Evolutionary conservation across 306 rosid species (phyloP).

Genomic region (Pyrus pyrifolia): DNA sequence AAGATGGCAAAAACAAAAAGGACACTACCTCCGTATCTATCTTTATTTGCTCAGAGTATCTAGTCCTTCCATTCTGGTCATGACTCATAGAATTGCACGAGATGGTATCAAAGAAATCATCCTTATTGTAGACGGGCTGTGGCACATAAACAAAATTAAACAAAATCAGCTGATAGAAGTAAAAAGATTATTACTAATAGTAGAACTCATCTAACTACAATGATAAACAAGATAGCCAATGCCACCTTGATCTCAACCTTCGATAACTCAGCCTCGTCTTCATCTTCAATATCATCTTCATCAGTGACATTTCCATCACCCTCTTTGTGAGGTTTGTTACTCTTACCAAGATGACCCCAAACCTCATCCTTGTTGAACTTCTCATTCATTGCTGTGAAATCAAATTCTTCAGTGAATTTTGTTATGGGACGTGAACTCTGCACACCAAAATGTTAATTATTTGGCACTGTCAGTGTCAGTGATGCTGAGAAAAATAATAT

Average conservation of each 20-base stretch:
- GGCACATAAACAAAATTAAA: constrained; percentile 4
- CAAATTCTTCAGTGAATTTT: constrained; percentile 85
- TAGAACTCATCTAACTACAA: constrained; percentile 2
- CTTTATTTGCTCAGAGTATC: constrained; percentile 79
- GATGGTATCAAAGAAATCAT: constrained; percentile 83
- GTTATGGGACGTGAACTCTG: constrained; percentile 59
- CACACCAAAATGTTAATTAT: constrained; percentile 14
- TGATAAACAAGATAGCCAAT: constrained; percentile 5
- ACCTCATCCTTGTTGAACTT: constrained; percentile 97
- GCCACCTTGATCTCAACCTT: constrained; percentile 49
- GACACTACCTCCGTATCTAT: constrained; percentile 71
- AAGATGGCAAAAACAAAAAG: not conserved
- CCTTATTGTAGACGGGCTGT: constrained; percentile 78
- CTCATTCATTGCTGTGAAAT: constrained; percentile 93
- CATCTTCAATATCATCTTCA: constrained; percentile 53
- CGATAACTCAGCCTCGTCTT: constrained; percentile 40
- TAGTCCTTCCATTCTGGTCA: constrained; percentile 69
- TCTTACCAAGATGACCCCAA: constrained; percentile 96
- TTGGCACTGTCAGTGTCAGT: not conserved
- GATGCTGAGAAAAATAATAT: not conserved
- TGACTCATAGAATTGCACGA: constrained; percentile 41
- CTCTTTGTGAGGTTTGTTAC: constrained; percentile 45
- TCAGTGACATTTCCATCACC: constrained; percentile 50
- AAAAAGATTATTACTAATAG: not conserved
- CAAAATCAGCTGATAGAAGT: constrained; percentile 9